phyloP scores from a whole-genome alignment of 352 stramenopile species.

The Pythium volutum region DNA sequence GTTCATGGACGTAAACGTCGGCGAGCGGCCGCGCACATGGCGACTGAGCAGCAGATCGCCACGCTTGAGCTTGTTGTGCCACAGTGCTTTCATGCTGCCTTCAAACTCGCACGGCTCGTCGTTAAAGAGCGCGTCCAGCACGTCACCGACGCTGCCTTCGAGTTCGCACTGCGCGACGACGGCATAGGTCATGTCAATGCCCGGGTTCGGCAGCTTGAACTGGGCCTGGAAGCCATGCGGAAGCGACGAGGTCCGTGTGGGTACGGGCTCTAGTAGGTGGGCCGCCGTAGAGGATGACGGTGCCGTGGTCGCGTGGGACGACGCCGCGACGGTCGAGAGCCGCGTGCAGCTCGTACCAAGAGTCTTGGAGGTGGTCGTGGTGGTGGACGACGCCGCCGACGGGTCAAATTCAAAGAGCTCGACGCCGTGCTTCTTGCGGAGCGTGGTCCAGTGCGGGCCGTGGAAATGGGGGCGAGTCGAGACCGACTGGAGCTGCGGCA shows the following conservation, averaged over 20 bases:
- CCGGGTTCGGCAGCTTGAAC: constrained; percentile 38
- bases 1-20: not conserved
- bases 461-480: constrained; percentile 24
- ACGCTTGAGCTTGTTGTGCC: constrained; percentile 49
- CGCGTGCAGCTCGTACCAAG: not conserved
- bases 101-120: constrained; percentile 51
- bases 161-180: constrained; percentile 53
- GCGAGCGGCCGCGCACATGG: not conserved
- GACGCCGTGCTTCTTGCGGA: constrained; percentile 30
- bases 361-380: not conserved
- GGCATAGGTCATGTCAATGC: constrained; percentile 49
- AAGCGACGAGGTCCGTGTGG: not conserved
- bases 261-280: not conserved
- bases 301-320: constrained; percentile 8
- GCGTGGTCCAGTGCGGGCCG: constrained; percentile 26
- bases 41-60: constrained; percentile 46
- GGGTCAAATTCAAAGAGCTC: constrained; percentile 57
- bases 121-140: constrained; percentile 61
- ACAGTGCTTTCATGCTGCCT: constrained; percentile 54
- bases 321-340: not conserved
- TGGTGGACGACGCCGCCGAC: not conserved
- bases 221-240: constrained; percentile 25
- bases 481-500: constrained; percentile 31
- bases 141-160: constrained; percentile 49
- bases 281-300: not conserved